Evolutionary conservation across 2,329 filamentous ascomycete genomes (phyloP).

Genomic region (Botryotinia globosa): DNA sequence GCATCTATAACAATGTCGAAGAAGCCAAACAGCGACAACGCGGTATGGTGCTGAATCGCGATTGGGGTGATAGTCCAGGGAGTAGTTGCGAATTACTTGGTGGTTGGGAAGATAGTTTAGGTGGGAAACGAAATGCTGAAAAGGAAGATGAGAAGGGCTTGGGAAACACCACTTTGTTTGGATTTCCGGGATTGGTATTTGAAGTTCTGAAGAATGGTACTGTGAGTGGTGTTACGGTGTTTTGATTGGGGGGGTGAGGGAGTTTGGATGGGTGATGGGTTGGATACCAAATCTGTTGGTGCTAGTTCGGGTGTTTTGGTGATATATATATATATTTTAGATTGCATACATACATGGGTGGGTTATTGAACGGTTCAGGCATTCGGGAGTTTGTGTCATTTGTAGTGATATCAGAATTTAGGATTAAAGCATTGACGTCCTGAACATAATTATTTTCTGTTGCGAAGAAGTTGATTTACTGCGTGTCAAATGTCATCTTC

Average conservation of each 20-base stretch:
- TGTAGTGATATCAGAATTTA: slow-evolving; percentile 7
- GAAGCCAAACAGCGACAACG: slow-evolving; percentile 54
- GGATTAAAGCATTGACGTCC: background rate
- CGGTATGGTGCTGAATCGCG: slow-evolving; percentile 87
- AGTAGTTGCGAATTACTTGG: slow-evolving; percentile 80
- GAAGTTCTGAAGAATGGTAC: slow-evolving; percentile 92
- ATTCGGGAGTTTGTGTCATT: background rate
- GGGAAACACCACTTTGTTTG: slow-evolving; percentile 81
- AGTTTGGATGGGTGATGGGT: slow-evolving; percentile 15
- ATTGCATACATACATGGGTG: background rate
- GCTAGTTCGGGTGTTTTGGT: background rate
- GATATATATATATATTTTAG: slow-evolving; percentile 7
- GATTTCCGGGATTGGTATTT: slow-evolving; percentile 91
- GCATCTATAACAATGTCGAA: slow-evolving; percentile 56
- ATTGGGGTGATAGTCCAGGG: slow-evolving; percentile 87
- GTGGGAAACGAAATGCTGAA: slow-evolving; percentile 43
- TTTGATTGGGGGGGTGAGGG: slow-evolving; percentile 46
- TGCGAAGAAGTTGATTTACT: background rate
- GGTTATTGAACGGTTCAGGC: background rate
- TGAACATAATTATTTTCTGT: background rate
- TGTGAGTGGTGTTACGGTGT: slow-evolving; percentile 86
- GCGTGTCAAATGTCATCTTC: background rate
- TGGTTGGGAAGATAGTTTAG: slow-evolving; percentile 75
- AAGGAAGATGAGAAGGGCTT: slow-evolving; percentile 54
- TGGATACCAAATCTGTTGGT: slow-evolving; percentile 5